phyloP scores from a whole-genome alignment of 106 monocot species.

The Allium sativum region DNA sequence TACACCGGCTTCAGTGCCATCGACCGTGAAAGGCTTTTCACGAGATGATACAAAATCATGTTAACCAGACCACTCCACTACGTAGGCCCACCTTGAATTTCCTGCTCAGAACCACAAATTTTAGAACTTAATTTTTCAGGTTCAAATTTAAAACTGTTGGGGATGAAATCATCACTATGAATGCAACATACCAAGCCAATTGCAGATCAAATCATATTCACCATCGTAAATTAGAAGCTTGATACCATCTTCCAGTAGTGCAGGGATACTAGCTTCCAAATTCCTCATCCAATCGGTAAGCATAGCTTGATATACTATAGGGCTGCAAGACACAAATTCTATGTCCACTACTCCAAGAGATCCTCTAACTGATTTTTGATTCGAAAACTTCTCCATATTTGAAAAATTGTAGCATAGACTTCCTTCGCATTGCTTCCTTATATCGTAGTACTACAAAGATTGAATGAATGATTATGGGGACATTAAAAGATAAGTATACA shows the following conservation, averaged over 20 bases:
- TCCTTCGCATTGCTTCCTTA: slow-evolving; percentile 79
- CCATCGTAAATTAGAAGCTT: slow-evolving; percentile 81
- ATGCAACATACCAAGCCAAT: slow-evolving; percentile 68
- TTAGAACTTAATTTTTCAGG: too few species aligned
- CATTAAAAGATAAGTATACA: neutral
- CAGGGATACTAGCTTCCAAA: slow-evolving; percentile 85
- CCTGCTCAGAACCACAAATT: slow-evolving; percentile 24
- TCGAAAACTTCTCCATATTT: slow-evolving; percentile 86
- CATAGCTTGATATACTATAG: slow-evolving; percentile 75
- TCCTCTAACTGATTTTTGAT: slow-evolving; percentile 45
- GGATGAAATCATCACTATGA: neutral
- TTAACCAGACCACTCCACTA: slow-evolving; percentile 92
- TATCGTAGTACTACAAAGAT: slow-evolving; percentile 62
- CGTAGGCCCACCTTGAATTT: slow-evolving; percentile 89
- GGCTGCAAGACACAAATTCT: slow-evolving; percentile 84
- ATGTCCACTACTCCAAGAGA: slow-evolving; percentile 83
- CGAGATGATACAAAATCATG: slow-evolving; percentile 35
- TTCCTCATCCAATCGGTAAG: slow-evolving; percentile 98
- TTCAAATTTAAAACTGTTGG: too few species aligned
- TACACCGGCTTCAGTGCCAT: slow-evolving; percentile 54
- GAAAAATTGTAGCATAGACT: slow-evolving; percentile 94
- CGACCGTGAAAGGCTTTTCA: slow-evolving; percentile 49
- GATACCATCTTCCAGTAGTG: slow-evolving; percentile 83
- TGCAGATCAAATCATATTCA: slow-evolving; percentile 98
- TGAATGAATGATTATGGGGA: neutral